Conservation (phyloP, 2,329 filamentous ascomycete species). For the Aspergillus fumigatus region DNA sequence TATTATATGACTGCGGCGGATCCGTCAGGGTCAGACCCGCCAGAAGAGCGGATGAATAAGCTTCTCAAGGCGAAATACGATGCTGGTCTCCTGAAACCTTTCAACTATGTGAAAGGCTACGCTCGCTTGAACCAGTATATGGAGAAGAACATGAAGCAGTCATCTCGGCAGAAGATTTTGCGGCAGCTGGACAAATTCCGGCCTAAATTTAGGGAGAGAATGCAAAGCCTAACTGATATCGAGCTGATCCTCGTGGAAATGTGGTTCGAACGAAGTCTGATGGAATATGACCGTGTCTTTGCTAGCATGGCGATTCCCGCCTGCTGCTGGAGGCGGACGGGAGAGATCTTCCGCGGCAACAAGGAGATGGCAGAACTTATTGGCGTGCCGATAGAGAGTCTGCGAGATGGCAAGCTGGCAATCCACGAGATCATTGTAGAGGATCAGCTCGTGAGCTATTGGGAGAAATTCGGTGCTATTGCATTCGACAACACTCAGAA, state of each 20-base stretch:
- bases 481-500: conserved; percentile 94
- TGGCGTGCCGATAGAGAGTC: conserved; percentile 80
- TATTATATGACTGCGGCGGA: conserved; percentile 98
- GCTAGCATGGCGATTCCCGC: conserved; percentile 98
- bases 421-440: conserved; percentile 95
- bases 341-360: conserved; percentile 95
- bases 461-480: conserved; percentile 98
- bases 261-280: conserved; percentile 95
- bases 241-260: conserved; percentile 94
- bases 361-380: conserved; percentile 98
- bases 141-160: conserved; percentile 76
- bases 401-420: conserved; percentile 90
- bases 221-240: conserved; percentile 86
- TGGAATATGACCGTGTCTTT: conserved; percentile 98
- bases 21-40: conserved; percentile 77
- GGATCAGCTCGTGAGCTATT: conserved; percentile 91
- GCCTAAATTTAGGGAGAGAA: conserved; percentile 92
- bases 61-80: conserved; percentile 94
- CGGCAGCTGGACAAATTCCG: conserved; percentile 88
- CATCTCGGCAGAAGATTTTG: conserved; percentile 84
- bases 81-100: conserved; percentile 87
- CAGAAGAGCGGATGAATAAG: conserved; percentile 92
- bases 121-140: conserved; percentile 85
- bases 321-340: conserved; percentile 93
- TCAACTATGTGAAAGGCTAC: conserved; percentile 98